Conservation (phyloP, 768 basidiomycete genomes). For the Lactarius indigo region DNA sequence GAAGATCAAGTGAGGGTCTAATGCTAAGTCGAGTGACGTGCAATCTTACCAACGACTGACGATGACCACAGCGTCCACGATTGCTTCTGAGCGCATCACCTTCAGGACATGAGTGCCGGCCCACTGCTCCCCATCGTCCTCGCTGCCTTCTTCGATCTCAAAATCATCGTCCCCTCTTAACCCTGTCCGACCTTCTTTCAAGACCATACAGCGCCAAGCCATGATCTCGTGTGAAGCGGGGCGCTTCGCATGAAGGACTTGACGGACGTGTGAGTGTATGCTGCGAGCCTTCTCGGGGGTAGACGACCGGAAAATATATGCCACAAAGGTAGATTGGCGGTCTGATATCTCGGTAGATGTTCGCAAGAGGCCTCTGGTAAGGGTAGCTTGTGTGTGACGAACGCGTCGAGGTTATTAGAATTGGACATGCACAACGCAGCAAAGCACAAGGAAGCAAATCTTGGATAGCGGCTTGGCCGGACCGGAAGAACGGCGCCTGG, state of each 20-base stretch:
- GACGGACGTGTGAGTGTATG: slow-evolving; percentile 49
- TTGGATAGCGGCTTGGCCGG: neutral
- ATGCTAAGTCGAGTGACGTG: neutral
- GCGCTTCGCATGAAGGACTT: slow-evolving; percentile 53
- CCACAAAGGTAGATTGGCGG: slow-evolving; percentile 69
- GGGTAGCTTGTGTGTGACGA: slow-evolving; percentile 45
- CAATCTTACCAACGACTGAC: slow-evolving; percentile 67
- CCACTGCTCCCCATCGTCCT: slow-evolving; percentile 79
- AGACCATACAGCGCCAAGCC: slow-evolving; percentile 76
- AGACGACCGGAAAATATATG: slow-evolving; percentile 53
- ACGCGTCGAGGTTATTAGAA: slow-evolving; percentile 48
- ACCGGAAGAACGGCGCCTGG: neutral
- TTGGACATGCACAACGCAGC: slow-evolving; percentile 33
- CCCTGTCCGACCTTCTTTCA: slow-evolving; percentile 62
- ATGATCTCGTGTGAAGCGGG: slow-evolving; percentile 69
- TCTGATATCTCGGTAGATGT: slow-evolving; percentile 76
- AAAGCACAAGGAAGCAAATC: neutral
- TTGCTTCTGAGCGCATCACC: slow-evolving; percentile 64
- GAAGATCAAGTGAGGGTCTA: neutral
- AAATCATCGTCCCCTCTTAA: slow-evolving; percentile 75
- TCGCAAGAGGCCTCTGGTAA: slow-evolving; percentile 43
- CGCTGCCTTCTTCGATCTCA: slow-evolving; percentile 54
- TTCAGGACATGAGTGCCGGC: slow-evolving; percentile 60
- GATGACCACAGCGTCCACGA: slow-evolving; percentile 75
- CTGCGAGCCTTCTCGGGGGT: slow-evolving; percentile 49